Evolutionary conservation across 2,329 filamentous ascomycete species (phyloP).

Genomic region (Diaporthe citriasiana): DNA sequence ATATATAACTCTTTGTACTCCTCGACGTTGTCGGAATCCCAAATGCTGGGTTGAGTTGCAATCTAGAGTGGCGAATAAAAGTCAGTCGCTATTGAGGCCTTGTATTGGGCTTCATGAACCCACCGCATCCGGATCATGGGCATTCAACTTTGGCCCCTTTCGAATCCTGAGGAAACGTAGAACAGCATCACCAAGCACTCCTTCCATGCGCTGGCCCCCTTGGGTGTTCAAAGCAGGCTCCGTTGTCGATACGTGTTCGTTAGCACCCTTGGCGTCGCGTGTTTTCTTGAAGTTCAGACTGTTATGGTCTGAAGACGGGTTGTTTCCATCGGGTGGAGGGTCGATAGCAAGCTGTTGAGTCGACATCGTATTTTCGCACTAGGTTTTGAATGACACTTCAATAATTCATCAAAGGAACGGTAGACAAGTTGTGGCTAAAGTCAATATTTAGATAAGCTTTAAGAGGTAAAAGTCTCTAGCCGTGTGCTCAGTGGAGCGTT

Average conservation of each 20-base stretch:
- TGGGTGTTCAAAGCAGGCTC: background rate
- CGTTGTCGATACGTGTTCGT: background rate
- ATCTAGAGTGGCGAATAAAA: background rate
- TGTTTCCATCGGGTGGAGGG: background rate
- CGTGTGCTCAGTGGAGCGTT: background rate
- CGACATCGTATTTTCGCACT: background rate
- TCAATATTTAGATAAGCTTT: background rate
- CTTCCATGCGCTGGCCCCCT: conserved; percentile 2
- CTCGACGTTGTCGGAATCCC: conserved; percentile 48
- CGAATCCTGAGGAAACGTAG: background rate
- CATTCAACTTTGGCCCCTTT: background rate
- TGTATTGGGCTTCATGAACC: background rate
- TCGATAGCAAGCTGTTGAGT: background rate
- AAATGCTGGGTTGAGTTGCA: conserved; percentile 10
- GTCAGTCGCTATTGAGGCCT: background rate
- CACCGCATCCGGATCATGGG: background rate
- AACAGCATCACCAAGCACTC: background rate
- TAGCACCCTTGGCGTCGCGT: background rate
- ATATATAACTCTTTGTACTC: conserved; percentile 54
- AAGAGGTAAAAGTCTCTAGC: background rate
- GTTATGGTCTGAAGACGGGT: background rate
- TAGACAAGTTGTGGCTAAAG: too few species aligned
- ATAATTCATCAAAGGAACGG: background rate
- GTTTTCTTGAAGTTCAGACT: background rate
- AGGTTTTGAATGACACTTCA: too few species aligned